Conservation (phyloP, 208 protist species). For the Crithidia brevicula region DNA sequence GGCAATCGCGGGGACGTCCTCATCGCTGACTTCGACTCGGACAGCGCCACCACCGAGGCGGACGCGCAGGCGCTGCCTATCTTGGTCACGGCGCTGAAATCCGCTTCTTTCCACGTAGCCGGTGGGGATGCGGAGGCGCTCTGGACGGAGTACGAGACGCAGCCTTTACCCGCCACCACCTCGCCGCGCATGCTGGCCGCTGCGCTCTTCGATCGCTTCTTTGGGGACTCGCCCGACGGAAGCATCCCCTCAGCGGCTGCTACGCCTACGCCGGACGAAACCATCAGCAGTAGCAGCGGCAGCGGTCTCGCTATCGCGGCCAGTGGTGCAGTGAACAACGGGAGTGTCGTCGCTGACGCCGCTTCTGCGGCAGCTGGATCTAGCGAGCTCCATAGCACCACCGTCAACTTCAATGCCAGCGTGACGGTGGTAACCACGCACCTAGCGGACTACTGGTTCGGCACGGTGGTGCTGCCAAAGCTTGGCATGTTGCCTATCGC, state of each 20-base stretch:
- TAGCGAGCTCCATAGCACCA: constrained; percentile 1
- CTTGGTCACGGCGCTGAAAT: constrained; percentile 66
- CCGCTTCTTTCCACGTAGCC: constrained; percentile 63
- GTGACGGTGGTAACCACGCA: constrained; percentile 54
- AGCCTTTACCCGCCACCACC: constrained; percentile 41
- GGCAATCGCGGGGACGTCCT: constrained; percentile 74
- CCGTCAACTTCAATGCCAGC: constrained; percentile 9
- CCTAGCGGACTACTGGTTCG: constrained; percentile 79
- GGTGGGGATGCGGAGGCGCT: constrained; percentile 72
- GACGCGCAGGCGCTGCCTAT: constrained; percentile 65
- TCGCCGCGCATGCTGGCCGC: constrained; percentile 49
- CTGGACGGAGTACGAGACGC: constrained; percentile 87
- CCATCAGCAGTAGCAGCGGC: neutral
- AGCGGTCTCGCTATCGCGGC: too few species aligned
- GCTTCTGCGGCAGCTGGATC: neutral
- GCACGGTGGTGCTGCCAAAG: constrained; percentile 62
- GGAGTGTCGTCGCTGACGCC: too few species aligned
- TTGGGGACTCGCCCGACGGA: too few species aligned
- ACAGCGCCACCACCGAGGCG: constrained; percentile 30
- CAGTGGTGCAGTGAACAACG: neutral
- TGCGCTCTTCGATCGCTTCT: constrained; percentile 77
- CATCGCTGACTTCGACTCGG: constrained; percentile 59
- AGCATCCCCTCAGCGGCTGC: too few species aligned
- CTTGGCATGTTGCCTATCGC: constrained; percentile 66
- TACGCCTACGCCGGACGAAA: too few species aligned